Evolutionary conservation across 2,329 filamentous ascomycete species (phyloP), one percentile per base, ranked within the genome.

Genomic region (Phyllosticta citriasiana): DNA sequence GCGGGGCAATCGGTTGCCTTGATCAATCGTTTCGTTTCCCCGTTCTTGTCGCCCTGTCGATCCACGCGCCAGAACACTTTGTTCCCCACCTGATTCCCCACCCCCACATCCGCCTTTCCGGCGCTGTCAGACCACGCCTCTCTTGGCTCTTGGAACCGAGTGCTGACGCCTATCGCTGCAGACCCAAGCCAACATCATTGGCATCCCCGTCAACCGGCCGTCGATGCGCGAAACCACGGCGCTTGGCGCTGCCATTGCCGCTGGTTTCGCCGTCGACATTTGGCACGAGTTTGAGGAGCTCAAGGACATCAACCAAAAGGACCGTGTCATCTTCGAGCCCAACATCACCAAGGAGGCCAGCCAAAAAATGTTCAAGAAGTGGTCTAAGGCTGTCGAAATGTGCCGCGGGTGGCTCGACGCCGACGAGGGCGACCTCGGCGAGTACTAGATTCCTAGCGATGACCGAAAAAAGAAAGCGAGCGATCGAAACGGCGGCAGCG

Each of bases 151-250:
- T 40, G 14, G 33, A 53, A 19, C 55, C 53, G 55, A 53, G 50
- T 35, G 27, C 53, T 57, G 40, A 56, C 40, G 19, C 50, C 22
- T 7, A 40, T 57, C 65, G 88, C 33, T 56, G 52, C 24, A 74
- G 81, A 91, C 88, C 4, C 91, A 96, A 81, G 88, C 91, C 64
- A 88, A 96, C 75, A 83, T 96, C 57, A 90, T 88, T 67, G 85
- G 86, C 61, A 94, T 96, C 66, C 88, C 87, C 27, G 88, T 96
- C 63, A 85, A 92, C 72, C 85, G 91, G 25, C 91, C 91, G 0
- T 82, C 84, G 61, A 96, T 96, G 91, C 87, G 89, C 62, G 91
- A 96, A 78, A 95, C 91, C 3, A 96, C 91, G 1, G 88, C 91
- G 0, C 82, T 96, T 2, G 91, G 91, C 26, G 91, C 91, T 14